Conservation (phyloP, 176 grass and related monocot genomes). For the Oryza meyeriana region DNA sequence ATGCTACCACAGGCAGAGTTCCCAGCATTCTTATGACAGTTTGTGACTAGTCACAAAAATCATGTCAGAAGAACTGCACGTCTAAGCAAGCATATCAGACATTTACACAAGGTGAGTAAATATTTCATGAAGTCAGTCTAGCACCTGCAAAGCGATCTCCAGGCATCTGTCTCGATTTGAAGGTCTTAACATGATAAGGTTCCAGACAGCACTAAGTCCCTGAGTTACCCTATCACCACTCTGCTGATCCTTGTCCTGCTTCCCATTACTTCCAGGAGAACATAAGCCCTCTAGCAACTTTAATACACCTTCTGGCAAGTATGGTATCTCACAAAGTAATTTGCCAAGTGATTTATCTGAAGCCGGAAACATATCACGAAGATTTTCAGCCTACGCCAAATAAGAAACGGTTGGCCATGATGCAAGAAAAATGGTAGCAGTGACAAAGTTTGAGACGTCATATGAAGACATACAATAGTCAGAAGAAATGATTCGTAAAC, state of each 20-base stretch:
- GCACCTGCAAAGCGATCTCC: slow-evolving; percentile 92
- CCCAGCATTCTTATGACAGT: neutral
- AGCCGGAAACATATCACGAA: slow-evolving; percentile 87
- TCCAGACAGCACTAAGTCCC: slow-evolving; percentile 96
- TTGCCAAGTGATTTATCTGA: slow-evolving; percentile 88
- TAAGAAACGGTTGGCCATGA: slow-evolving; percentile 28
- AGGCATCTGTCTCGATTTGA: slow-evolving; percentile 74
- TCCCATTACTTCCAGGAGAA: slow-evolving; percentile 73
- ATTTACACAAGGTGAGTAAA: slow-evolving; percentile 20
- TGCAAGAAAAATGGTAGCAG: slow-evolving; percentile 18
- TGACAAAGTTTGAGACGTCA: slow-evolving; percentile 8
- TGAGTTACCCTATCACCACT: slow-evolving; percentile 88
- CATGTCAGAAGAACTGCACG: neutral
- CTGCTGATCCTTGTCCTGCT: slow-evolving; percentile 70
- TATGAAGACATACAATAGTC: slow-evolving; percentile 52
- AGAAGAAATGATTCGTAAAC: slow-evolving; percentile 96
- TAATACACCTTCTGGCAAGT: slow-evolving; percentile 73
- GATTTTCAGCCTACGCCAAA: slow-evolving; percentile 60
- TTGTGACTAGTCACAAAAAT: slow-evolving; percentile 1
- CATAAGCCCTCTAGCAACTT: slow-evolving; percentile 88
- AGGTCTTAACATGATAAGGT: slow-evolving; percentile 87
- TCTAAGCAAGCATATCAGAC: slow-evolving; percentile 11
- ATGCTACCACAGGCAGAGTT: neutral
- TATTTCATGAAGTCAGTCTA: slow-evolving; percentile 20
- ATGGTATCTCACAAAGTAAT: slow-evolving; percentile 88